Conservation (phyloP, 306 rosid species). For the Cicer arietinum region DNA sequence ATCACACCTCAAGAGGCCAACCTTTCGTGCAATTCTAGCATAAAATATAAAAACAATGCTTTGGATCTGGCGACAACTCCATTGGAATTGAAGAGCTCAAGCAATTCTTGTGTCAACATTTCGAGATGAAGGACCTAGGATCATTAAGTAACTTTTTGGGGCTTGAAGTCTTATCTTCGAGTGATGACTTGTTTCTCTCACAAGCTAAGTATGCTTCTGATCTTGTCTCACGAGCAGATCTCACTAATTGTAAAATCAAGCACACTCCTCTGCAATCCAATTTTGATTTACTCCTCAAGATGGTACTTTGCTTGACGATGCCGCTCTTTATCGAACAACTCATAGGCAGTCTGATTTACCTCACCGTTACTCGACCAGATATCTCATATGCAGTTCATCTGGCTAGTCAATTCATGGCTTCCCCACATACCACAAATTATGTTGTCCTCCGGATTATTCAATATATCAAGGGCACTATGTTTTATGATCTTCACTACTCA, state of each 20-base stretch:
- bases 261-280: neutral
- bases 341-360: neutral
- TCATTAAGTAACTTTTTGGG: neutral
- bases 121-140: neutral
- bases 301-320: neutral
- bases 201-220: neutral
- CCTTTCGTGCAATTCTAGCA: too few relatives aligned
- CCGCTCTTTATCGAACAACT: neutral
- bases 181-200: too few relatives aligned
- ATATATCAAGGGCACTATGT: neutral
- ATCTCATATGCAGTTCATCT: neutral
- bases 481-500: neutral
- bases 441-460: neutral
- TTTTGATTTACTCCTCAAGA: neutral
- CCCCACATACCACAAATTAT: conserved; percentile 9
- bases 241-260: neutral
- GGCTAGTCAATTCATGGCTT: neutral
- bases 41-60: too few relatives aligned
- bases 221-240: neutral
- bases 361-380: neutral
- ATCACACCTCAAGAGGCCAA: neutral
- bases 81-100: neutral
- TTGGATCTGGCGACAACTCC: neutral
- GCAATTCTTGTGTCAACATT: neutral
- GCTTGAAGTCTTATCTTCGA: neutral